Percentiles rank a stretch among this genome's conserved stretches.
These are phyloP conservation scores for Umbelopsis ramanniana DNA, from an alignment of 192 early-diverging fungal species.

Conservation along the genomic window DNA sequence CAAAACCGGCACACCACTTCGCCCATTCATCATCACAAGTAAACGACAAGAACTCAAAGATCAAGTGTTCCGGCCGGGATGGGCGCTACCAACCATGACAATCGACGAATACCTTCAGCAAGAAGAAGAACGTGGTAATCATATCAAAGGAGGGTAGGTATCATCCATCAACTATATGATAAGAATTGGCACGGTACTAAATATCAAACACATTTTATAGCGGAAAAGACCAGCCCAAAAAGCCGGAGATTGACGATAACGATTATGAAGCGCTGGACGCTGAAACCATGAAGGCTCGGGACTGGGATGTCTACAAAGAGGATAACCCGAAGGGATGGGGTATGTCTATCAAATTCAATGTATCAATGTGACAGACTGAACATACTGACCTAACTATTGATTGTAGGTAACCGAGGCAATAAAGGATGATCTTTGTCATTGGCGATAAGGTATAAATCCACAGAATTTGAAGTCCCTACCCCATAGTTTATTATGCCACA, in stretches of 20 bases:
- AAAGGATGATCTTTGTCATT: constrained; percentile 20
- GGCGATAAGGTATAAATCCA: neutral
- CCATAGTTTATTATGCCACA: no score
- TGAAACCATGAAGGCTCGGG: constrained; percentile 82
- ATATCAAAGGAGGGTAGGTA: constrained; percentile 81
- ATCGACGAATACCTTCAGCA: constrained; percentile 93
- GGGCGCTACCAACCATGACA: constrained; percentile 93
- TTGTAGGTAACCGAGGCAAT: constrained; percentile 33
- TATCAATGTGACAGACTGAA: neutral
- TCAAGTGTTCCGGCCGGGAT: constrained; percentile 80
- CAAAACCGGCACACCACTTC: constrained; percentile 61
- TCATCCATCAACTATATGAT: neutral
- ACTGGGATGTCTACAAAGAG: constrained; percentile 93
- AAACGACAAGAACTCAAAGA: constrained; percentile 74
- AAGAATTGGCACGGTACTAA: neutral
- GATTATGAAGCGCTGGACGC: constrained; percentile 80
- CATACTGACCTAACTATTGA: neutral
- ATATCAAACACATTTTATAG: constrained; percentile 16
- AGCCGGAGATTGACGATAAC: constrained; percentile 75
- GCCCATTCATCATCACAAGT: constrained; percentile 89
- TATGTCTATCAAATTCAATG: constrained; percentile 39
- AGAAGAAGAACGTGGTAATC: constrained; percentile 86
- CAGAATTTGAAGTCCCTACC: no score
- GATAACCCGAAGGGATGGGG: constrained; percentile 76
- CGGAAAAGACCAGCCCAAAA: constrained; percentile 71